Conservation (phyloP, 805 yeast genomes). For the Wickerhamomyces pijperi region DNA sequence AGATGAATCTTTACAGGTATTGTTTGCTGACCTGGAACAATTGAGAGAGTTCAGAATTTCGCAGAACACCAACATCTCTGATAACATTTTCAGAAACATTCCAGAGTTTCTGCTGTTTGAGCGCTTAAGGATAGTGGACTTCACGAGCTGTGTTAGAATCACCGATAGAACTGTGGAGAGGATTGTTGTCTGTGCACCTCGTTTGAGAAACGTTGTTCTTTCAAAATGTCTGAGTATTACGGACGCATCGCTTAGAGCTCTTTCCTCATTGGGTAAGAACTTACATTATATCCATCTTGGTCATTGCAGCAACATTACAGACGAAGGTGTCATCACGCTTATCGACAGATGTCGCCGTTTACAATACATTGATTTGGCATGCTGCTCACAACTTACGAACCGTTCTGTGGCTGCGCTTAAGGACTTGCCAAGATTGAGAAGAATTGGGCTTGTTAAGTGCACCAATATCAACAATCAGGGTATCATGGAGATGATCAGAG, state of each 20-base stretch:
- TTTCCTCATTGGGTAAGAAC: conserved; percentile 65
- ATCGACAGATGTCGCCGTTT: conserved; percentile 73
- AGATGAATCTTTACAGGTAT: conserved; percentile 44
- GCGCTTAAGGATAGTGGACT: conserved; percentile 68
- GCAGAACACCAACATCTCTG: conserved; percentile 58
- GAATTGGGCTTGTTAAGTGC: conserved; percentile 93
- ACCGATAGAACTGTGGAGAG: conserved; percentile 71
- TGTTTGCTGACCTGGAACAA: conserved; percentile 54
- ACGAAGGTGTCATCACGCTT: conserved; percentile 67
- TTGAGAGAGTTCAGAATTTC: conserved; percentile 79
- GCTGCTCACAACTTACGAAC: conserved; percentile 84
- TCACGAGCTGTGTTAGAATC: conserved; percentile 72
- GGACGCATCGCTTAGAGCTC: conserved; percentile 62
- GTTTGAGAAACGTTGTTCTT: conserved; percentile 74
- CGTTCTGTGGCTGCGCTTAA: conserved; percentile 68
- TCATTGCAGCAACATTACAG: conserved; percentile 86
- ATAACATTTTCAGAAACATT: conserved; percentile 45
- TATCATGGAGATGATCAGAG: conserved; percentile 51
- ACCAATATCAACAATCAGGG: conserved; percentile 81
- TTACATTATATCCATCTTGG: conserved; percentile 88
- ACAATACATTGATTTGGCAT: conserved; percentile 89
- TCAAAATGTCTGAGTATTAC: conserved; percentile 85
- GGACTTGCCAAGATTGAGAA: conserved; percentile 63
- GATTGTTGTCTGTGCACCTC: conserved; percentile 69
- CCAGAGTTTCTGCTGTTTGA: conserved; percentile 43